Conservation (phyloP, 148 eudicot species). For the Chenopodium album region DNA sequence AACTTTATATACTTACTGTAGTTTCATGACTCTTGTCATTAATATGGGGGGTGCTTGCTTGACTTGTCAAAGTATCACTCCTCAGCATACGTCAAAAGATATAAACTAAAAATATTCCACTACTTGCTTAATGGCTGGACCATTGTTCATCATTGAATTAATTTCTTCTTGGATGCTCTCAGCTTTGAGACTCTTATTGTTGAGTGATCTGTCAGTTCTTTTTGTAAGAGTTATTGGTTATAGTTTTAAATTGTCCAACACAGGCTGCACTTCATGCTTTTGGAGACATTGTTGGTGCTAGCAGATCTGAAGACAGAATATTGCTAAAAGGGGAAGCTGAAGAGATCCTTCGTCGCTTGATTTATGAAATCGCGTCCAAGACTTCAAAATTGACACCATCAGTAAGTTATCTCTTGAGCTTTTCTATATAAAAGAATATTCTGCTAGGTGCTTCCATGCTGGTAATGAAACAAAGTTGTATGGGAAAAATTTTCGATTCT, state of each 20-base stretch:
- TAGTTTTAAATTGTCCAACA: conserved; percentile 15
- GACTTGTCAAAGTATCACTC: neutral
- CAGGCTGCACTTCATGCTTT: conserved; percentile 94
- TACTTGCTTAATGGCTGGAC: neutral
- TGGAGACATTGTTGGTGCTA: conserved; percentile 70
- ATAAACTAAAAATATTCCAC: neutral
- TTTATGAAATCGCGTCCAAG: conserved; percentile 74
- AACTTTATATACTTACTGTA: too few relatives aligned
- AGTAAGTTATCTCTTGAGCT: conserved; percentile 40
- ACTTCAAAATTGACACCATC: conserved; percentile 75
- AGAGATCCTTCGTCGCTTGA: conserved; percentile 55
- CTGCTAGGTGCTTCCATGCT: neutral
- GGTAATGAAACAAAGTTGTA: neutral
- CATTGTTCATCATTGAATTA: neutral
- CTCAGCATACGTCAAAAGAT: neutral
- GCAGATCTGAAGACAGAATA: conserved; percentile 52
- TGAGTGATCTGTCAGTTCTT: conserved; percentile 9
- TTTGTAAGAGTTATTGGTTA: conserved; percentile 1
- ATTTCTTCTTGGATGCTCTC: conserved; percentile 8
- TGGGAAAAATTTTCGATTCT: neutral
- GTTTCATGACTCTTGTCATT: too few relatives aligned
- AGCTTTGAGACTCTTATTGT: neutral
- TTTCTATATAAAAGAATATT: conserved; percentile 4
- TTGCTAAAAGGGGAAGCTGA: conserved; percentile 58
- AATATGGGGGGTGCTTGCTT: neutral